Evolutionary conservation across 306 rosid genomes (phyloP).

Genomic region (Leucaena leucocephala): DNA sequence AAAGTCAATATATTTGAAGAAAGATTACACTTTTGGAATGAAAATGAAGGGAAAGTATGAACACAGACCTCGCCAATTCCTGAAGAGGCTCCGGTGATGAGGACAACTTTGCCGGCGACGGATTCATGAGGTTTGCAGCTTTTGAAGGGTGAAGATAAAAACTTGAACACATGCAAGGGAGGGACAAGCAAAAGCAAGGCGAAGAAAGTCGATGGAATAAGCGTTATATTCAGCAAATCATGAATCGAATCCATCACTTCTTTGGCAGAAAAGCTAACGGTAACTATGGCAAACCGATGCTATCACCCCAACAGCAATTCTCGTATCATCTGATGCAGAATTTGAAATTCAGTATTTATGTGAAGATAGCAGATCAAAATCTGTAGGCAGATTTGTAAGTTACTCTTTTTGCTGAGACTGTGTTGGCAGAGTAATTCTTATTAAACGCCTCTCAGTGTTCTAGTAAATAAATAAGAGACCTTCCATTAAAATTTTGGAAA

Average conservation of each 20-base stretch:
- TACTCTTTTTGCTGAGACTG: too few species aligned
- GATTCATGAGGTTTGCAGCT: neutral
- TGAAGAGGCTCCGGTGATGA: slow-evolving; percentile 31
- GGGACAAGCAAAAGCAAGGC: slow-evolving; percentile 15
- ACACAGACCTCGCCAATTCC: slow-evolving; percentile 31
- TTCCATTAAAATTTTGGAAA: too few species aligned
- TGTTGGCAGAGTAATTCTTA: too few species aligned
- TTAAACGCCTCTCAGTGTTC: too few species aligned
- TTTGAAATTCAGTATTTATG: too few species aligned
- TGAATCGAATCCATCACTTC: slow-evolving; percentile 7
- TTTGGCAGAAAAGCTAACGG: neutral
- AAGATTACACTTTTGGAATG: neutral
- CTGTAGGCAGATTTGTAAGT: too few species aligned
- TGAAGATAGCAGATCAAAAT: too few species aligned
- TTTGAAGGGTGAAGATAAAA: neutral
- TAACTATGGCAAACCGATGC: neutral
- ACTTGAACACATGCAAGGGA: neutral
- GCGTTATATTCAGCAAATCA: neutral
- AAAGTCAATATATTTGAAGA: neutral
- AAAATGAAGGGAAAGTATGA: neutral
- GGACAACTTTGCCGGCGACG: slow-evolving; percentile 19
- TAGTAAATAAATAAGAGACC: too few species aligned
- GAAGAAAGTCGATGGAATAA: neutral
- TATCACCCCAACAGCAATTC: neutral
- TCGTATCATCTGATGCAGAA: too few species aligned